Base-by-base conservation (phyloP, 352 stramenopile species). In the Phytophthora quininea region DNA sequence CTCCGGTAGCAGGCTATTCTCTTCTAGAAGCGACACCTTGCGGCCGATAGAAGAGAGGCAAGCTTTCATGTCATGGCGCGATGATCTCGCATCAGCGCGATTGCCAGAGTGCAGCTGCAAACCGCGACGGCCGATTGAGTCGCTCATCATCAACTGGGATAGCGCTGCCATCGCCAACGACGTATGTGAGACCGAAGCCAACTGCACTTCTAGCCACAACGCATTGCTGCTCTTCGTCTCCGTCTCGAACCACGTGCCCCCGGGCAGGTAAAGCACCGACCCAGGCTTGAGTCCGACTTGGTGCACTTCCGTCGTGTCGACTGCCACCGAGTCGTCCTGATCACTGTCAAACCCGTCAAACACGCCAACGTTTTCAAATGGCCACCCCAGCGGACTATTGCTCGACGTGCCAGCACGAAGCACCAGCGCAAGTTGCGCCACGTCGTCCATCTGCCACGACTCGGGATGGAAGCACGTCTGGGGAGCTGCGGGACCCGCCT, bases 261-360 rank as follows among this genome's bases (percentile, higher is more conserved):
- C 64, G 19, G 84, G 79, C 4, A 90, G n/a, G 59, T 91, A 91
- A 0, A 79, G 31, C 0, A 92, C 71, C 0, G 70, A 75, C 0
- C 84, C 84, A n/a, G 82, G 57, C 15, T 74, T 70, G 0, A 78
- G 45, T 0, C 72, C 37, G 12, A 67, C 31, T 12, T 76, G 59
- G 1, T 66, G 15, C 1, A 47, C 10, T 3, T 35, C 27, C 29
- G 15, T 32, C 9, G 67, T 40, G 35, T 40, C 58, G 29, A 12
- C 50, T 24, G 19, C 50, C 33, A 11, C 19, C 24, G 5, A 5
- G 1, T 47, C 30, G 9, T 31, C 42, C 4, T 38, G 19, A 27
- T 67, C 58, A 4, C 52, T 61, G 7, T 62, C 19, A 4, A n/a
- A 54, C 3, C 71, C 62, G n/a, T 67, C 57, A 58, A 85, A 82